Evolutionary conservation across 1,139 yeast genomes (phyloP), one percentile per base, ranked within the genome.

Genomic region (Scheffersomyces insectosa): DNA sequence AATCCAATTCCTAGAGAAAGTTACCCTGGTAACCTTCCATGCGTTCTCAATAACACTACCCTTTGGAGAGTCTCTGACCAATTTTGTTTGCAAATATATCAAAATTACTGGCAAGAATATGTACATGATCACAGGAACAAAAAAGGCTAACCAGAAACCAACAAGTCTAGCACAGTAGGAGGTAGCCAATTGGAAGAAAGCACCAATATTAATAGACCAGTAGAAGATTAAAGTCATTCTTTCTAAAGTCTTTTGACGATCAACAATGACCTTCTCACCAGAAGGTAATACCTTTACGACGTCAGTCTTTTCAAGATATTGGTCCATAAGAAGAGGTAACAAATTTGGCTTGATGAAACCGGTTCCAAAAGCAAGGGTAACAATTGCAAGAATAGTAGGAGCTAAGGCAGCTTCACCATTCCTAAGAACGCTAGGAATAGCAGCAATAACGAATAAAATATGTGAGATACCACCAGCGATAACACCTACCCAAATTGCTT

Each of bases 401-500:
- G 55, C 65, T 44, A 68, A 54, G 20, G 72, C 74, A 20, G 72
- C 74, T 53, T 51, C 60, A 15, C 68, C 72, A 41, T 55, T 51
- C n/a, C 60, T 50, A 40, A 74, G 65, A 28, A 73, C 65, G 2
- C 51, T 41, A 6, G 79, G 79, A 28, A 70, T 52, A 34, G 72
- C 69, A 29, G 79, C 76, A 41, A 72, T 55, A 25, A 73, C 66
- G 41, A 74, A 65, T 33, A 70, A 50, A 12, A 70, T 50, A 49
- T 72, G 77, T 11, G 73, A 65, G 23, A 72, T 28, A n/a, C 65
- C 64, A 5, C 77, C 78, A 40, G 66, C 60, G 13, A 58, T 33
- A 10, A 69, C 68, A 48, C 79, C 79, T 39, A 68, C 52, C 66
- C 72, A 67, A 37, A 74, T 69, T 41, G 75, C 65, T 42, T 66